Conservation (phyloP, 2,329 filamentous ascomycete species). For the Ceratocystis colombiana region DNA sequence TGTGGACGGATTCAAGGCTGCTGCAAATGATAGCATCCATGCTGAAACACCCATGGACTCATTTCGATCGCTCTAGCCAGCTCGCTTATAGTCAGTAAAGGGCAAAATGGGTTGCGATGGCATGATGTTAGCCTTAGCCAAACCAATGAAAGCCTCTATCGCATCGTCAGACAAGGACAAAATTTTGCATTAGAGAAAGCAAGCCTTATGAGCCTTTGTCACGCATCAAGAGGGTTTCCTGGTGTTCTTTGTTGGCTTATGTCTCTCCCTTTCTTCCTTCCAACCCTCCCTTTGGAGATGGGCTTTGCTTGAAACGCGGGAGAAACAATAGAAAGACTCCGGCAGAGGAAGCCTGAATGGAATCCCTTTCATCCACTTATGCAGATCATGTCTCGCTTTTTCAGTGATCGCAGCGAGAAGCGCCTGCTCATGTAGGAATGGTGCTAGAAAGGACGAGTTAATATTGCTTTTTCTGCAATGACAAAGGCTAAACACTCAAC, state of each 20-base stretch:
- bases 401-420: background rate
- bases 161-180: background rate
- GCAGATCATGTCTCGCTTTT: conserved; percentile 5
- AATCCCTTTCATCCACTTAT: background rate
- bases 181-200: too few relatives aligned
- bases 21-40: conserved; percentile 2
- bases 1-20: background rate
- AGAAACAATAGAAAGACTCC: conserved; percentile 5
- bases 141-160: background rate
- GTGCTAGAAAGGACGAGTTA: background rate
- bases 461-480: conserved; percentile 2
- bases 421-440: background rate
- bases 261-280: conserved; percentile 5
- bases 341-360: conserved; percentile 9
- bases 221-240: background rate
- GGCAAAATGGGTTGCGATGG: background rate
- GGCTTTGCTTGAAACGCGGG: conserved; percentile 13
- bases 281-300: background rate
- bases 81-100: conserved; percentile 3
- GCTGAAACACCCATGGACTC: conserved; percentile 9
- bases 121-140: background rate
- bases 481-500: too few relatives aligned
- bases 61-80: conserved; percentile 3
- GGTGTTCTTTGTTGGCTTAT: background rate
- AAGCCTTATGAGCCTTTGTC: too few relatives aligned